Percentiles rank a stretch among this genome's conserved stretches.
Conservation (phyloP, 192 early-diverging fungal species). For the Geranomyces variabilis region DNA sequence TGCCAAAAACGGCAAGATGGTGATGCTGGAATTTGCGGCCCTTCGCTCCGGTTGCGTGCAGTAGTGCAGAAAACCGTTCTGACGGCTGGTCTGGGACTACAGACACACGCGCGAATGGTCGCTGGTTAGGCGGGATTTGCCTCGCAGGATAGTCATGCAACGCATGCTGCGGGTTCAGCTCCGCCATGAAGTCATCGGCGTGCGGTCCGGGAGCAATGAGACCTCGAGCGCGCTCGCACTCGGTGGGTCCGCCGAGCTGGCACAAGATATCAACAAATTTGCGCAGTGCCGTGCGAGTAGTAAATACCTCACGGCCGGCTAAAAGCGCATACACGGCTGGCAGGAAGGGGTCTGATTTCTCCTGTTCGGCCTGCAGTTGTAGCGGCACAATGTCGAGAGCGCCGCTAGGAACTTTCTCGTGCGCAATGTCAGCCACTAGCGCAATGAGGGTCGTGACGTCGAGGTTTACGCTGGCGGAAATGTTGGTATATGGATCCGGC, state of each 20-base stretch:
- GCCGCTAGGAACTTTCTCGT: slow-evolving; percentile 37
- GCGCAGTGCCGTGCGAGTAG: slow-evolving; percentile 36
- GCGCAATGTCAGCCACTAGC: slow-evolving; percentile 33
- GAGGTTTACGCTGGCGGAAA: slow-evolving; percentile 45
- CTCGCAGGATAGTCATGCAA: neutral
- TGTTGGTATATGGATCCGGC: neutral
- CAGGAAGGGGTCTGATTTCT: slow-evolving; percentile 32
- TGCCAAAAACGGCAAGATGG: slow-evolving; percentile 47
- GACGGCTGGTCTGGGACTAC: slow-evolving; percentile 39
- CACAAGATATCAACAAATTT: slow-evolving; percentile 42
- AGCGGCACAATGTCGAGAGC: slow-evolving; percentile 43
- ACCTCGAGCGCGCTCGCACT: slow-evolving; percentile 29
- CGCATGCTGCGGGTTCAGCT: neutral
- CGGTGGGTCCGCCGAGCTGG: slow-evolving; percentile 44
- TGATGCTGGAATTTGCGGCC: slow-evolving; percentile 3
- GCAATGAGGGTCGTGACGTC: slow-evolving; percentile 51
- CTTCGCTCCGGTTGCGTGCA: neutral
- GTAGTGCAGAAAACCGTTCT: slow-evolving; percentile 28
- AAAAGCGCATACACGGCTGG: slow-evolving; percentile 26
- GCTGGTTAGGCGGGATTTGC: neutral
- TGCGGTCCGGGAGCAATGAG: slow-evolving; percentile 33
- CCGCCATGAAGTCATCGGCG: slow-evolving; percentile 3
- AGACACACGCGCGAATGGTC: neutral
- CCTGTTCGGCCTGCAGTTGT: slow-evolving; percentile 35
- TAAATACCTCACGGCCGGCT: slow-evolving; percentile 23